phyloP scores from a whole-genome alignment of 1,284 basidiomycete genomes.

The Porogramme epimiltina region DNA sequence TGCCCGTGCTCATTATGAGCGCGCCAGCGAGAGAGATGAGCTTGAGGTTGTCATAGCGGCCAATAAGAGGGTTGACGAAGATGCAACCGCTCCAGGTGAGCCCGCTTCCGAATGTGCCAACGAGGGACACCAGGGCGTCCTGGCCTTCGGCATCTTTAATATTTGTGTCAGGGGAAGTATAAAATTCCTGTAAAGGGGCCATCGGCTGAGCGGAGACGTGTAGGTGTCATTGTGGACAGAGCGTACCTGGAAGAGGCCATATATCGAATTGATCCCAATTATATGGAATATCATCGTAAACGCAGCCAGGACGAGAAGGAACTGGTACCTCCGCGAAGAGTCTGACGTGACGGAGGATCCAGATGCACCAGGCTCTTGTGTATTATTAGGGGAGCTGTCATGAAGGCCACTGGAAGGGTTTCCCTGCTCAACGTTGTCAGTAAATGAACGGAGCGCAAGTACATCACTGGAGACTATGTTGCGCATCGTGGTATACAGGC shows the following conservation, averaged over 20 bases:
- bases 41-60: slow-evolving; percentile 36
- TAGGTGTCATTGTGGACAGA: not conserved
- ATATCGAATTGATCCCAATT: slow-evolving; percentile 44
- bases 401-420: not conserved
- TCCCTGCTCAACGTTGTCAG: not conserved
- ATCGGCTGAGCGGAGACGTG: not conserved
- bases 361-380: not conserved
- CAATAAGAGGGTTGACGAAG: slow-evolving; percentile 44
- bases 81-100: slow-evolving; percentile 51
- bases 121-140: slow-evolving; percentile 44
- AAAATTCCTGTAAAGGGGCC: slow-evolving; percentile 42
- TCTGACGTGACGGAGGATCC: not conserved
- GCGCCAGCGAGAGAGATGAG: slow-evolving; percentile 41
- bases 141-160: slow-evolving; percentile 38
- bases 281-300: slow-evolving; percentile 48
- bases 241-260: slow-evolving; percentile 39
- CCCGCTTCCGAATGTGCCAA: slow-evolving; percentile 46
- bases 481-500: slow-evolving; percentile 9
- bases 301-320: slow-evolving; percentile 38
- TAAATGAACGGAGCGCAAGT: slow-evolving; percentile 11
- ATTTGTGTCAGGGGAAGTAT: slow-evolving; percentile 40
- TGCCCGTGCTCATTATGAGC: slow-evolving; percentile 43
- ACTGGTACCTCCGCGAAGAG: slow-evolving; percentile 39
- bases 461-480: slow-evolving; percentile 4
- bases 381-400: not conserved